A percentile compares a stretch with the other conserved stretches of the same genome.
Conservation (phyloP, 331 rosid genomes). For the Rhamnella rubrinervis region DNA sequence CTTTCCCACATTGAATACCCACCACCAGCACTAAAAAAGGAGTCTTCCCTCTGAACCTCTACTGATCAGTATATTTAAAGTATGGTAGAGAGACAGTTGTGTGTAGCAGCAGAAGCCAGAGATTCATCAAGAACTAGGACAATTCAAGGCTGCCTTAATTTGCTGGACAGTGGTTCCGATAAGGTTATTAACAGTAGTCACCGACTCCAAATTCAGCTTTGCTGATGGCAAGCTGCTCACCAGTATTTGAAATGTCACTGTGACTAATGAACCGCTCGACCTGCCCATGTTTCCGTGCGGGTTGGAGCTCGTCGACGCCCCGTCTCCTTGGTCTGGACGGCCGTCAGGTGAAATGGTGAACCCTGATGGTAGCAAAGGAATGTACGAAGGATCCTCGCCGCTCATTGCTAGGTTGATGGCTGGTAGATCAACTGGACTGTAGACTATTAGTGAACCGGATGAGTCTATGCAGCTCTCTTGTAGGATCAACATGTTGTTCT, state of each 20-base stretch:
- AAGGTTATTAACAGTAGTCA: conserved; percentile 77
- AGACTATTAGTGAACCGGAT: conserved; percentile 79
- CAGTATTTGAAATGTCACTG: conserved; percentile 87
- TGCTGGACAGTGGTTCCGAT: conserved; percentile 83
- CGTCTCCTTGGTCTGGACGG: conserved; percentile 36
- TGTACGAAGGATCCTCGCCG: conserved; percentile 83
- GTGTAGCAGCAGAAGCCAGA: neutral
- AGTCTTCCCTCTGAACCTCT: conserved; percentile 35
- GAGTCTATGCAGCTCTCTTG: conserved; percentile 93
- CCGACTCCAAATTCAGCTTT: conserved; percentile 87
- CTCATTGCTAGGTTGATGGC: conserved; percentile 87
- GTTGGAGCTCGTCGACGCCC: conserved; percentile 61
- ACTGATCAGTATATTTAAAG: conserved; percentile 57
- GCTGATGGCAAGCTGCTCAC: conserved; percentile 86
- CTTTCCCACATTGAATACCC: conserved; percentile 42
- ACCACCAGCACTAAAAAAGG: conserved; percentile 35
- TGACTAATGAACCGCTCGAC: conserved; percentile 65
- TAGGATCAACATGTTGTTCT: conserved; percentile 89
- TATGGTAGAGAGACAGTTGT: conserved; percentile 24
- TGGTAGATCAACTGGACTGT: conserved; percentile 81
- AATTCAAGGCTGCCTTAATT: conserved; percentile 81
- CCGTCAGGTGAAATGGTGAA: conserved; percentile 81
- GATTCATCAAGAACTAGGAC: conserved; percentile 53
- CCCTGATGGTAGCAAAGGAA: conserved; percentile 82
- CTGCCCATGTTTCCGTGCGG: conserved; percentile 17